These are phyloP conservation scores for Aspergillus hancockii DNA, from an alignment of 495 filamentous ascomycete genomes.

Conservation along the genomic window DNA sequence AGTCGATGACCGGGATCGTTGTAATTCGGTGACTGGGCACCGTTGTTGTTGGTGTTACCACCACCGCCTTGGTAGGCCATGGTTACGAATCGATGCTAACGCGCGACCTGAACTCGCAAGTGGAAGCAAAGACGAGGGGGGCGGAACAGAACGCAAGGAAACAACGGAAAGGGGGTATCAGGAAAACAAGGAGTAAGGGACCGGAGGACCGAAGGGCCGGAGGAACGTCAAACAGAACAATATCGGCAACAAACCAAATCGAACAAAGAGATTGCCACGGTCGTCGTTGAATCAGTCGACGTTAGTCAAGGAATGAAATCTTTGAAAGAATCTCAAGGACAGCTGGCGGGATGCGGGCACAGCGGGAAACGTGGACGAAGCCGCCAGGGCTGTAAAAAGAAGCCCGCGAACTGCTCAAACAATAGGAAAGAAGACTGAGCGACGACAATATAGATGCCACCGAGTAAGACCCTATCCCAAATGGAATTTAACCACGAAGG, in stretches of 20 bases:
- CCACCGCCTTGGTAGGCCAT: conserved; percentile 57
- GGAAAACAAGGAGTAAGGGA: conserved; percentile 25
- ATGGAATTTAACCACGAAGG: neutral
- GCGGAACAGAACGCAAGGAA: conserved; percentile 21
- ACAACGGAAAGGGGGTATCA: conserved; percentile 28
- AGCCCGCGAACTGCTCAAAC: conserved; percentile 14
- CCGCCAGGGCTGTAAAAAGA: conserved; percentile 38
- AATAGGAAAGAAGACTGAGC: conserved; percentile 5
- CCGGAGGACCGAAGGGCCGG: conserved; percentile 9
- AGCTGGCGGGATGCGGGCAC: conserved; percentile 19
- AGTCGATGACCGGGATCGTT: conserved; percentile 61
- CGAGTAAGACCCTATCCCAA: neutral
- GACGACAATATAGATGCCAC: neutral
- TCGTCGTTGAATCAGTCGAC: neutral
- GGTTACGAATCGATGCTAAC: conserved; percentile 23
- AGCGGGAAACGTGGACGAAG: conserved; percentile 34
- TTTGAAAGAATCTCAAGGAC: conserved; percentile 3
- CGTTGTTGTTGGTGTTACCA: conserved; percentile 10
- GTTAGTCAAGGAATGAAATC: conserved; percentile 11
- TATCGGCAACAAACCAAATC: conserved; percentile 12
- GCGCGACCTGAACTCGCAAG: conserved; percentile 13
- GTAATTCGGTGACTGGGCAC: conserved; percentile 34
- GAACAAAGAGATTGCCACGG: neutral
- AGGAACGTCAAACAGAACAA: conserved; percentile 19
- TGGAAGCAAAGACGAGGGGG: conserved; percentile 16